Base-by-base conservation (phyloP, 768 basidiomycete species). In the Paxillus ammoniavirescens region DNA sequence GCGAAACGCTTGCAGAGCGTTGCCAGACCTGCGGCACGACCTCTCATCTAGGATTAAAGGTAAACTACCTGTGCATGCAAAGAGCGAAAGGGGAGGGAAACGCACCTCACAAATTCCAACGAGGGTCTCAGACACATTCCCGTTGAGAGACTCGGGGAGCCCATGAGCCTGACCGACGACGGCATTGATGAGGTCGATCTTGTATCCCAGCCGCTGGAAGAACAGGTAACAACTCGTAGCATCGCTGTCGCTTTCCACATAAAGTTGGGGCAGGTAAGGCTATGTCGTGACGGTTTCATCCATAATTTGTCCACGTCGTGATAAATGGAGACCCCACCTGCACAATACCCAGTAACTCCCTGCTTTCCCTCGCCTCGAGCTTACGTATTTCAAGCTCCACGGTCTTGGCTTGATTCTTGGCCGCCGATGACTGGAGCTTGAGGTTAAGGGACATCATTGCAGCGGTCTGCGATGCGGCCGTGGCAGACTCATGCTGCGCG, bases 31-130 rank as follows among this genome's bases (percentile, higher is more conserved):
- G 89, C 84, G 28, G 97, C 81, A 40, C 88, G 87, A 17, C 90
- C 87, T 53, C 93, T 80, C 81, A 98, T 87, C 90, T 93, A 45
- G 8, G 6, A 54, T 35, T 13, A 35, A 9, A 41, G 35, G 55
- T 48, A 23, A n/a, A 55, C 50, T 23, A 30, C 28, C 37, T 30
- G 54, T 18, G 21, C 26, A 5, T 31, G 42, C 10, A 28, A 46
- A 17, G 7, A 21, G 49, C 8, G 50, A n/a, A 26, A 30, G 45
- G 26, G 17, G 30, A 48, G 23, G 8, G 4, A 40, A 17, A 63
- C 78, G 30, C 56, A 90, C 91, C 79, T 98, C 96, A 71, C 96
- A 98, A 36, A 97, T 84, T 15, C 92, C 92, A n/a, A 97, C 93
- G 12, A 98, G 78, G 1, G 78, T 80, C 49, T 97, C 95, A 0